phyloP scores from a whole-genome alignment of 352 stramenopile species.

The Globisporangium irregulare region DNA sequence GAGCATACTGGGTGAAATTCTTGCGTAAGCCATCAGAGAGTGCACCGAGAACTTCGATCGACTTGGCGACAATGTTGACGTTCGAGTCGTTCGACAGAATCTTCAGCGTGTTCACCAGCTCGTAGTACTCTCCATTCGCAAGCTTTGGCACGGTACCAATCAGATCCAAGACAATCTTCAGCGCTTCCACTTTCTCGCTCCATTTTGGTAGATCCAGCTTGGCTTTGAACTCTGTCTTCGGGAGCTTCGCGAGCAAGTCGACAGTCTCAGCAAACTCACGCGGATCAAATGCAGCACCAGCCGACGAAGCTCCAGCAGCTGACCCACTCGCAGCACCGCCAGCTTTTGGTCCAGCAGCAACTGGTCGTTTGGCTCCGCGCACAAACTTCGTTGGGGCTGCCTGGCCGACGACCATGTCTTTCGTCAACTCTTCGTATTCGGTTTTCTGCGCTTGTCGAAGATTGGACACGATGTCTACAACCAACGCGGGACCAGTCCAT shows the following conservation, averaged over 20 bases:
- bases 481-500: conserved; percentile 69
- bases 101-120: conserved; percentile 83
- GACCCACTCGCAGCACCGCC: conserved; percentile 7
- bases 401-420: conserved; percentile 67
- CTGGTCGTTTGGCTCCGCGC: conserved; percentile 46
- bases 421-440: conserved; percentile 75
- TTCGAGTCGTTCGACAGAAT: conserved; percentile 80
- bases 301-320: conserved; percentile 12
- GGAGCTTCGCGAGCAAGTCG: conserved; percentile 76
- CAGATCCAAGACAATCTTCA: conserved; percentile 84
- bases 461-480: conserved; percentile 79
- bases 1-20: conserved; percentile 75
- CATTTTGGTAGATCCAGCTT: conserved; percentile 79
- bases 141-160: conserved; percentile 84
- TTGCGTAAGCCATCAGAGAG: conserved; percentile 78
- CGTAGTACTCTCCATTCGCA: conserved; percentile 83
- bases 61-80: conserved; percentile 86
- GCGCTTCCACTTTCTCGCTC: conserved; percentile 83
- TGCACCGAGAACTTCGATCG: conserved; percentile 78
- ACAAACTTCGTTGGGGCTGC: conserved; percentile 69
- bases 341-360: conserved; percentile 13
- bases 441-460: conserved; percentile 81
- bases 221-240: conserved; percentile 74
- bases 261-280: conserved; percentile 85
- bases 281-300: conserved; percentile 49